Evolutionary conservation across 768 basidiomycete genomes (phyloP), one percentile per base, ranked within the genome.

Genomic region (Termitomyces sp.): DNA sequence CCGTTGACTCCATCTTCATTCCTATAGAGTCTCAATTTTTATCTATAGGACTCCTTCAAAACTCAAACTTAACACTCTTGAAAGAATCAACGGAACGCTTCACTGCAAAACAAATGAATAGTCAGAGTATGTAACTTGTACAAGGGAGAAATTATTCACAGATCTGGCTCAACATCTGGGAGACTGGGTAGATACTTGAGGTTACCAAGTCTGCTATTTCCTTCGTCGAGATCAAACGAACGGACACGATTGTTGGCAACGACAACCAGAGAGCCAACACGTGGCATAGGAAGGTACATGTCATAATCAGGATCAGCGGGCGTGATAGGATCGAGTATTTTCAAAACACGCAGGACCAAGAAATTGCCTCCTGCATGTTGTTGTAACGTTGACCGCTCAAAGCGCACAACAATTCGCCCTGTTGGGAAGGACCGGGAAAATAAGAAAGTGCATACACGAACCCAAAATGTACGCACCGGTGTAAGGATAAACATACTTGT

Each of bases 291-390:
- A n/a, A 37, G 10, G 36, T 17, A 10, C 34, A 17, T 38, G 43
- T 69, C 66, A 55, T 69, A 69, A 20, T 3, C 47, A 2, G 61
- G 61, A n/a, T 64, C 54, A 25, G 54, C 56, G 32, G 56, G 62
- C 4, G 55, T 52, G 25, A 65, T 53, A 31, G 59, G 46, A 2
- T 59, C 32, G 29, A 69, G 55, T 45, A 69, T 59, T 34, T 63
- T 59, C 37, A 65, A 20, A 36, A 67, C 59, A 75, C 77, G 55
- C 70, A 73, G 0, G 70, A 72, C n/a, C 72, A 74, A 11, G 68
- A 69, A 12, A 71, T 65, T 49, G 71, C 71, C 53, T 64, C 74
- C 43, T 68, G 68, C 45, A 68, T 72, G 45, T 70, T 70, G 2
- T 66, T 61, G 61, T 43, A 66, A 53, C 4, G 50, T 36, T 15